Percentiles rank a stretch among this genome's conserved stretches.
phyloP scores from a whole-genome alignment of 75 land plant species.

The Pinus tabuliformis region DNA sequence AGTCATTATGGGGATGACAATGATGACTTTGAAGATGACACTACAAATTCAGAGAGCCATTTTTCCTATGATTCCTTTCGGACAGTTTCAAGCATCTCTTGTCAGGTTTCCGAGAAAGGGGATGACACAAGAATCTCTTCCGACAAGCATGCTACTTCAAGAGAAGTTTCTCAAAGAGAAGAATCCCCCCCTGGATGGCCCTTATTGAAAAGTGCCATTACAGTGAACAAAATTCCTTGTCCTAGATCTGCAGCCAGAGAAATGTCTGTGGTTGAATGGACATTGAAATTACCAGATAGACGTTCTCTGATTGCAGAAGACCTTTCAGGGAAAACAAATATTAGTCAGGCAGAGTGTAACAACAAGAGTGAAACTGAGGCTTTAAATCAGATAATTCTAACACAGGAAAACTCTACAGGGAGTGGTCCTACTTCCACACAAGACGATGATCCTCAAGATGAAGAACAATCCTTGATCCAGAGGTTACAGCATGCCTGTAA shows the following conservation, averaged over 20 bases:
- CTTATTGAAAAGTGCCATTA: constrained; percentile 23
- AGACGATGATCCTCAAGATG: background rate
- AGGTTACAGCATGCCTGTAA: constrained; percentile 9
- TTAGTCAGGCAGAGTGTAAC: background rate
- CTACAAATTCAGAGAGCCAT: constrained; percentile 6
- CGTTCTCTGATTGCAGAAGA: background rate
- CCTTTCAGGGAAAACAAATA: background rate
- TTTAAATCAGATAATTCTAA: background rate
- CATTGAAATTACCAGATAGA: constrained; percentile 37
- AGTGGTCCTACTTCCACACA: background rate
- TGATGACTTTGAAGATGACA: background rate
- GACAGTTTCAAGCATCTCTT: constrained; percentile 7
- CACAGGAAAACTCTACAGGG: background rate
- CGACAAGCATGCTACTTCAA: background rate
- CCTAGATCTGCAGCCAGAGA: constrained; percentile 32
- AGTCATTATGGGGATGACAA: background rate
- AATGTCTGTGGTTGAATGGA: constrained; percentile 59
- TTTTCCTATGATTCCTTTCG: constrained; percentile 12
- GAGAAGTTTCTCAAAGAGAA: constrained; percentile 1
- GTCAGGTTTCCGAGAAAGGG: constrained; percentile 6
- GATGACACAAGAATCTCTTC: constrained; percentile 2
- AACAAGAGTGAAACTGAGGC: background rate
- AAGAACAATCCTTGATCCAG: constrained; percentile 9
- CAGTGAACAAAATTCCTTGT: background rate
- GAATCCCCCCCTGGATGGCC: constrained; percentile 52